Evolutionary conservation across 2,329 filamentous ascomycete genomes (phyloP).

Genomic region (Exophiala phaeomuriformis): DNA sequence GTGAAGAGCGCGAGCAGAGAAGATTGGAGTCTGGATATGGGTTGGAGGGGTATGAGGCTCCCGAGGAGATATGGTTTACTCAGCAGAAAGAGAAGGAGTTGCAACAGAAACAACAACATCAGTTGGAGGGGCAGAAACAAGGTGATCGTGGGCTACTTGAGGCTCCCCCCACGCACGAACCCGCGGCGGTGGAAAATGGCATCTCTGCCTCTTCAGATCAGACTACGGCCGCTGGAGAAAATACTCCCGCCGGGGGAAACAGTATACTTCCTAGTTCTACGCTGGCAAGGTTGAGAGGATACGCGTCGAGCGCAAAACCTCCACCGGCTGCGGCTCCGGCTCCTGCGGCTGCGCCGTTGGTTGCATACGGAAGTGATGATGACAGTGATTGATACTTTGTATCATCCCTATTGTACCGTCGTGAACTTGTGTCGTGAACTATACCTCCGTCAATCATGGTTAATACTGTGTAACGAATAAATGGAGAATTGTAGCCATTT

Average conservation of each 20-base stretch:
- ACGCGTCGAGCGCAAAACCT: constrained; percentile 40
- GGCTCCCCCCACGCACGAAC: constrained; percentile 25
- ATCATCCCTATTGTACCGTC: neutral
- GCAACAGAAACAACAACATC: no score
- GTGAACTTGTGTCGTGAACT: no score
- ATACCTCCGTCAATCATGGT: no score
- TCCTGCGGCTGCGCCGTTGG: constrained; percentile 61
- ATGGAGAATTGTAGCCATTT: neutral
- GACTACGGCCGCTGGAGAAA: neutral
- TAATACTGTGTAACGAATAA: no score
- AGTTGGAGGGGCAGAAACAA: constrained; percentile 52
- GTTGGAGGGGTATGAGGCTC: constrained; percentile 83
- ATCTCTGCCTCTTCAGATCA: constrained; percentile 17
- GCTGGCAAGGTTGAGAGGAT: constrained; percentile 64
- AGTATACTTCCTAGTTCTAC: constrained; percentile 79
- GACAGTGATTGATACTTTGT: constrained; percentile 53
- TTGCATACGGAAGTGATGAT: constrained; percentile 84
- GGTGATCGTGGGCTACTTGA: constrained; percentile 43
- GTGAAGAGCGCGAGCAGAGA: constrained; percentile 78
- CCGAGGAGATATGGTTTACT: constrained; percentile 89
- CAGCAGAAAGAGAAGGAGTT: constrained; percentile 54
- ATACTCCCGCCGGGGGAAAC: constrained; percentile 31
- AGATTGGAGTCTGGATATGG: constrained; percentile 77
- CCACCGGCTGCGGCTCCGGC: constrained; percentile 44
- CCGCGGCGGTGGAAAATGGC: constrained; percentile 32